Evolutionary conservation across 257 asterid genomes (phyloP), one percentile per base, ranked within the genome.

Genomic region (Lycium barbarum): DNA sequence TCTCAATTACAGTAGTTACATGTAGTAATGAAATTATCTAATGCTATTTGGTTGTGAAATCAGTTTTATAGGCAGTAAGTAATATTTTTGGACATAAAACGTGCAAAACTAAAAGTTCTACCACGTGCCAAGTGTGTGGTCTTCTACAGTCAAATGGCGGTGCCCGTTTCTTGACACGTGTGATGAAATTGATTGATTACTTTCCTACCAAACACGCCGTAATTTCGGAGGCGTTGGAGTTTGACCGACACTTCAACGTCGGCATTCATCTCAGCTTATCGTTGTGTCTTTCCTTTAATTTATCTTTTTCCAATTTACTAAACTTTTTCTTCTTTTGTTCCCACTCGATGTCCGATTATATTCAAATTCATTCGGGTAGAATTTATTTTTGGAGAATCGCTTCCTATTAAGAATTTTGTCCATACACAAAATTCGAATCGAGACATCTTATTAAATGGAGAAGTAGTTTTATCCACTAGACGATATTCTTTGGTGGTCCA

Each of bases 131-230:
- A 68, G 61, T 63, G 58, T 26, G 79, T 65, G 78, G 59, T 74
- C 45, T 38, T 76, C 38, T 78, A 36, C 38, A 85, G 89, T 87
- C 91, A 88, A 89, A 81, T 71, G 84, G 43, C 89, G 88, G 90
- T 89, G 90, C 87, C 67, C 70, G 33, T 6, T 65, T 40, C 49
- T 12, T 59, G 83, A 85, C 84, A 85, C 88, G 88, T 83, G 85
- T 71, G 87, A 61, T 51, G 82, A 76, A 76, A 51, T 22, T 49
- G 81, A 76, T 76, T 33, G 63, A 51, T 51, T 1, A 76, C 47
- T 76, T 51, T 26, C 22, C 82, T 51, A 2, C 82, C 82, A 53
- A 76, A 76, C 82, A 76, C 63, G 26, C 82, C 63, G 65, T 76
- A 76, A 76, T 76, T 8, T 7, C 65, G 82, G 82, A 76, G 65